Base-by-base conservation (phyloP, 768 basidiomycete species). In the Xerocomellus chrysenteron region DNA sequence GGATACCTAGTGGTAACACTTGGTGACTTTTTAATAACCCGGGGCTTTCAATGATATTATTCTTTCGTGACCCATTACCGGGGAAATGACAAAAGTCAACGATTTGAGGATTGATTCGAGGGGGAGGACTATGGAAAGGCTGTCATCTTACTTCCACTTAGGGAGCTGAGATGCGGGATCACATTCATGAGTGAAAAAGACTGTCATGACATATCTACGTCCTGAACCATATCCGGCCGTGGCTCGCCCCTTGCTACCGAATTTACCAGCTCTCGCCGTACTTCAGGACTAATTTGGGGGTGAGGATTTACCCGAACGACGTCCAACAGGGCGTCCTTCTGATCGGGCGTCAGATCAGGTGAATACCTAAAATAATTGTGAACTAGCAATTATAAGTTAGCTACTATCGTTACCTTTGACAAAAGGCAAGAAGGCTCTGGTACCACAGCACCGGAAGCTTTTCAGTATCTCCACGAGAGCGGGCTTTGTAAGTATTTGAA, bases 391-490 rank as follows among this genome's bases (percentile, higher is more conserved):
- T 32, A n/a, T 12, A 43, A 45, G 41, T 19, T 24, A 12, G 19
- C n/a, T 28, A n/a, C 40, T 21, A 24, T 13, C 11, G 72, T 66
- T 43, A 94, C 94, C 96, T 79, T 74, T 99, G 97, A 39, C 84
- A 86, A 70, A 98, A 98, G 4, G 95, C 92, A 24, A 99, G 80
- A 52, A 99, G 78, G 70, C 91, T 92, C 74, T 99, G 97, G 71
- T 99, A 93, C 97, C 97, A 99, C 12, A 99, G 78, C 13, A 98
- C 97, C n/a, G 97, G 96, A 32, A 98, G 80, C 68, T 87, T 86
- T 46, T 89, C 86, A 2, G 84, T 75, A 47, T 92, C 90, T 26
- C 85, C 88, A 47, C 84, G 78, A 19, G 76, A 78, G 54, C 80
- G 84, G 44, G 84, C 85, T 73, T 88, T 92, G 75, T 92, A 90